Percentiles rank a stretch among this genome's conserved stretches.
These are phyloP conservation scores for Westerdykella aurantiaca DNA, from an alignment of 2,329 filamentous ascomycete species.

Conservation along the genomic window DNA sequence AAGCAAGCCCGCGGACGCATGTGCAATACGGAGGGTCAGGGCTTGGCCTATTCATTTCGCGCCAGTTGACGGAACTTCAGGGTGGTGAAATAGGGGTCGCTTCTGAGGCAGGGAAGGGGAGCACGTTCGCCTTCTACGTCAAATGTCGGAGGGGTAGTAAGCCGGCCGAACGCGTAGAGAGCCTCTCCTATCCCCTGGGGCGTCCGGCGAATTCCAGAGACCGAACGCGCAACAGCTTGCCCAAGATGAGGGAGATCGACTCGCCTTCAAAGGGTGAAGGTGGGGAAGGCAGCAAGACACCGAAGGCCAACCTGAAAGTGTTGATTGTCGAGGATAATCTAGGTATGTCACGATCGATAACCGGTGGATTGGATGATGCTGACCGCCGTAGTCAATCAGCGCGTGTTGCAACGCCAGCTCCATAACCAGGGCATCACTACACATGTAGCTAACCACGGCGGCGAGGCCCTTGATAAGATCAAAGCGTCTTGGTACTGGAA, in stretches of 20 bases:
- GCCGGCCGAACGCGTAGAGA: constrained; percentile 29
- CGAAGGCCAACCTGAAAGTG: constrained; percentile 24
- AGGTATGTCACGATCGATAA: constrained; percentile 11
- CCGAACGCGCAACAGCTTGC: constrained; percentile 11
- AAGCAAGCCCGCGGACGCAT: constrained; percentile 69
- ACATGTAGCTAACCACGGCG: constrained; percentile 46
- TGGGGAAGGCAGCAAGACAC: constrained; percentile 8
- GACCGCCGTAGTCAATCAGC: constrained; percentile 42
- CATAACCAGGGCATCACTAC: constrained; percentile 44
- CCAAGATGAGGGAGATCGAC: constrained; percentile 35
- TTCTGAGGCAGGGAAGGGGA: constrained; percentile 61
- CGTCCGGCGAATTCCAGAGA: constrained; percentile 31
- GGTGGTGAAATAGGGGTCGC: constrained; percentile 73
- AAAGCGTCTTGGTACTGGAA: constrained; percentile 41
- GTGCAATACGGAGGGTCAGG: constrained; percentile 75
- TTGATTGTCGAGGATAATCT: constrained; percentile 42
- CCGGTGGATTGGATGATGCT: neutral
- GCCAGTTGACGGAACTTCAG: constrained; percentile 73
- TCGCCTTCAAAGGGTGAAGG: constrained; percentile 9
- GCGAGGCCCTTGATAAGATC: constrained; percentile 43
- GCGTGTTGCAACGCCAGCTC: constrained; percentile 47
- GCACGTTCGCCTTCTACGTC: constrained; percentile 72
- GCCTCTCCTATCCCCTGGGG: constrained; percentile 19
- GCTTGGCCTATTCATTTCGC: constrained; percentile 71
- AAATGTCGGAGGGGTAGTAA: constrained; percentile 55